Evolutionary conservation across 2,329 filamentous ascomycete species (phyloP).

Genomic region (Daldinia sp.): DNA sequence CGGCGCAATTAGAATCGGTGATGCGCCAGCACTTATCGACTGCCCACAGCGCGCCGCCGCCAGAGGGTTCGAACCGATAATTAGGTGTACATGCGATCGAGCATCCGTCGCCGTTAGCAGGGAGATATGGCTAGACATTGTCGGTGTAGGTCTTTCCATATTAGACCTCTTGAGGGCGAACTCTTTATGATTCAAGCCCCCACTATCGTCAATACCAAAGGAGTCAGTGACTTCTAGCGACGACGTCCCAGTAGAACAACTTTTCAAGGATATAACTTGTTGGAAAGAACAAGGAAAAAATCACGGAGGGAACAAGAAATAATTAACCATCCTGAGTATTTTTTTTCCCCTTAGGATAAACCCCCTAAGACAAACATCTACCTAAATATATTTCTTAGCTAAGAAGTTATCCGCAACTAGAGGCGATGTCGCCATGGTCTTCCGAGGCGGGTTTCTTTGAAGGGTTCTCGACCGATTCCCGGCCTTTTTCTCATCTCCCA

Average conservation of each 20-base stretch:
- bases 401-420: constrained; percentile 23
- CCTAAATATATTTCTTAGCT: background rate
- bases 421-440: constrained; percentile 36
- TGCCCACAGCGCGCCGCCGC: constrained; percentile 86
- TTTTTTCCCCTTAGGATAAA: background rate
- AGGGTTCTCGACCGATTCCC: constrained; percentile 39
- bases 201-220: background rate
- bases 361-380: background rate
- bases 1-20: constrained; percentile 81
- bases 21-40: constrained; percentile 84
- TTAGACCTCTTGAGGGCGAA: too few species aligned
- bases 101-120: constrained; percentile 81
- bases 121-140: constrained; percentile 55
- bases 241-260: background rate
- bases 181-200: background rate
- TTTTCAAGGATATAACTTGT: background rate
- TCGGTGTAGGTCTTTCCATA: background rate
- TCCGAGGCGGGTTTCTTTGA: constrained; percentile 23
- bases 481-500: constrained; percentile 26
- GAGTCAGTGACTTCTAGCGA: background rate
- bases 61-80: constrained; percentile 87
- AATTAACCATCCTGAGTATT: constrained; percentile 19
- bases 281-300: constrained; percentile 11
- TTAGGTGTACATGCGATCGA: constrained; percentile 79
- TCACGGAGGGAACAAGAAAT: constrained; percentile 25